A percentile compares a stretch with the other conserved stretches of the same genome.
phyloP scores from a whole-genome alignment of 2,329 filamentous ascomycete genomes.

The Xylaria sp. region DNA sequence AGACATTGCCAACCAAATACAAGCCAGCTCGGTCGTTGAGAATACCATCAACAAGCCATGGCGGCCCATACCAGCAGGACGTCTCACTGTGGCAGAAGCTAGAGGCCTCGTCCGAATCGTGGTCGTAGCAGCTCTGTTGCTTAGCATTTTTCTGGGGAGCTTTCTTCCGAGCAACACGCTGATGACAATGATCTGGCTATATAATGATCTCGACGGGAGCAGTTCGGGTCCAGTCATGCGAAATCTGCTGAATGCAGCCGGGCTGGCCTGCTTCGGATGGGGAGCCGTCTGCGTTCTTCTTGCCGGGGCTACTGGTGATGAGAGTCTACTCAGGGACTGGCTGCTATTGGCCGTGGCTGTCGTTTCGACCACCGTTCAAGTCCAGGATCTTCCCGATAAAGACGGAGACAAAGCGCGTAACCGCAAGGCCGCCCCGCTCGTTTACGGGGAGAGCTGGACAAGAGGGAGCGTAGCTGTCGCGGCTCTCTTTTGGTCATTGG shows the following conservation, averaged over 20 bases:
- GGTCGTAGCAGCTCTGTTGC: conserved; percentile 31
- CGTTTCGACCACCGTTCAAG: conserved; percentile 46
- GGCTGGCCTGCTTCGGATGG: conserved; percentile 48
- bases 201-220: conserved; percentile 49
- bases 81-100: conserved; percentile 42
- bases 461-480: conserved; percentile 24
- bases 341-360: conserved; percentile 41
- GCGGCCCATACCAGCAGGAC: conserved; percentile 25
- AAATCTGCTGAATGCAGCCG: conserved; percentile 46
- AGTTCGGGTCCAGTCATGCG: conserved; percentile 40
- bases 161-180: conserved; percentile 41
- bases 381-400: conserved; percentile 44
- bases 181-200: conserved; percentile 47
- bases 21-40: background rate
- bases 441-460: conserved; percentile 42
- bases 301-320: background rate
- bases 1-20: background rate
- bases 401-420: conserved; percentile 45
- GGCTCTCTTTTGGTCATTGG: conserved; percentile 21
- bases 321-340: conserved; percentile 38
- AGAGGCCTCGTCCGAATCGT: conserved; percentile 34
- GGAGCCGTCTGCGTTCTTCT: conserved; percentile 41
- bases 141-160: conserved; percentile 34
- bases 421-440: conserved; percentile 45
- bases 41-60: background rate